A percentile compares a stretch with the other conserved stretches of the same genome.
phyloP scores from a whole-genome alignment of 108 stramenopile species.

The Licmophora abbreviata region DNA sequence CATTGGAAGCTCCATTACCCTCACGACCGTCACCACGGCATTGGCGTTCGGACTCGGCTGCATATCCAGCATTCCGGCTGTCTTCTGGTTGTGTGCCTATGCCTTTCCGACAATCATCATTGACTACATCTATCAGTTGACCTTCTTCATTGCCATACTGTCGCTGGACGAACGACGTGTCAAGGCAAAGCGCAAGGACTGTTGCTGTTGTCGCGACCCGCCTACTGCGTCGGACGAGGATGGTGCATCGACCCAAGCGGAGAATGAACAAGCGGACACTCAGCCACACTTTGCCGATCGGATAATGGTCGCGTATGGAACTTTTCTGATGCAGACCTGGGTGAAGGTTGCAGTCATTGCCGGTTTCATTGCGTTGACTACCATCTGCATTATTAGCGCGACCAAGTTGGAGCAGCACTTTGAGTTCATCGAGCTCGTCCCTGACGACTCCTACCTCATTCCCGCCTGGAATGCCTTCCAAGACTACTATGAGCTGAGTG shows the following conservation, averaged over 20 bases:
- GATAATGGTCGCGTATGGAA: conserved; percentile 7
- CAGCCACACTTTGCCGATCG: conserved; percentile 4
- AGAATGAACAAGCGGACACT: background rate
- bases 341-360: conserved; percentile 3
- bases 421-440: conserved; percentile 12
- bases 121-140: conserved; percentile 31
- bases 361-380: conserved; percentile 3
- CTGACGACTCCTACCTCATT: conserved; percentile 10
- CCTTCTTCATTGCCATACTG: conserved; percentile 17
- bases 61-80: conserved; percentile 23
- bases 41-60: conserved; percentile 27
- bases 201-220: conserved; percentile 1
- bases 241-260: background rate
- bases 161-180: conserved; percentile 7
- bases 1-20: conserved; percentile 5
- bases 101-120: conserved; percentile 20
- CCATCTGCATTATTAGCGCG: background rate
- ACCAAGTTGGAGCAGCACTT: conserved; percentile 4
- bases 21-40: conserved; percentile 29
- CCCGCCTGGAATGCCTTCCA: background rate
- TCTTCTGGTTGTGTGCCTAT: conserved; percentile 23
- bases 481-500: background rate
- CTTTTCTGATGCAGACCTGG: background rate
- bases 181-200: conserved; percentile 9
- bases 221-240: background rate